Evolutionary conservation across 306 rosid species (phyloP).

Genomic region (Vicia sativa): DNA sequence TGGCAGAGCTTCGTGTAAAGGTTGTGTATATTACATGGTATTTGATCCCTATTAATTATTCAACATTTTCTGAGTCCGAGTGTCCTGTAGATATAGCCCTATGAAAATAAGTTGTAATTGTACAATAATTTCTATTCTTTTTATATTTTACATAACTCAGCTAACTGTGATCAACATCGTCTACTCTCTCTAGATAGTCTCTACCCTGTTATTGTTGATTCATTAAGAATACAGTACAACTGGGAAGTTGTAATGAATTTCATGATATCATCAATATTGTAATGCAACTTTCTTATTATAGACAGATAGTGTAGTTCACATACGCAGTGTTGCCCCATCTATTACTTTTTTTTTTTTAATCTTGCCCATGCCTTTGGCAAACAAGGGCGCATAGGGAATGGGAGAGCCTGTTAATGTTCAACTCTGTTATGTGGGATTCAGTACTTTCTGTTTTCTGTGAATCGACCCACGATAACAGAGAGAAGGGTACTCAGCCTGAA

Average conservation of each 20-base stretch:
- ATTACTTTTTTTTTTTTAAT: neutral
- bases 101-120: constrained; percentile 50
- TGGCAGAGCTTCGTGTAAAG: constrained; percentile 41
- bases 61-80: constrained; percentile 38
- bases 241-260: neutral
- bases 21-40: constrained; percentile 52
- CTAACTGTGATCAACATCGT: neutral
- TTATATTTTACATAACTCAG: neutral
- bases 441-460: neutral
- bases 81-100: constrained; percentile 50
- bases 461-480: neutral
- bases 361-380: neutral
- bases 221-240: neutral
- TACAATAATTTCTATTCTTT: constrained; percentile 37
- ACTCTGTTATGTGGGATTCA: constrained; percentile 11
- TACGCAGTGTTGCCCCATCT: neutral
- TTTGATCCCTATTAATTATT: constrained; percentile 39
- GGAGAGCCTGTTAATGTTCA: neutral
- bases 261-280: neutral
- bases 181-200: neutral
- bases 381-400: neutral
- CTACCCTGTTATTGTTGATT: neutral
- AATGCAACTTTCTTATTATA: neutral
- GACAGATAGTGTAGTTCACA: neutral
- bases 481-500: neutral